Conservation (phyloP, 75 land plant genomes). For the Sequoiadendron giganteum region DNA sequence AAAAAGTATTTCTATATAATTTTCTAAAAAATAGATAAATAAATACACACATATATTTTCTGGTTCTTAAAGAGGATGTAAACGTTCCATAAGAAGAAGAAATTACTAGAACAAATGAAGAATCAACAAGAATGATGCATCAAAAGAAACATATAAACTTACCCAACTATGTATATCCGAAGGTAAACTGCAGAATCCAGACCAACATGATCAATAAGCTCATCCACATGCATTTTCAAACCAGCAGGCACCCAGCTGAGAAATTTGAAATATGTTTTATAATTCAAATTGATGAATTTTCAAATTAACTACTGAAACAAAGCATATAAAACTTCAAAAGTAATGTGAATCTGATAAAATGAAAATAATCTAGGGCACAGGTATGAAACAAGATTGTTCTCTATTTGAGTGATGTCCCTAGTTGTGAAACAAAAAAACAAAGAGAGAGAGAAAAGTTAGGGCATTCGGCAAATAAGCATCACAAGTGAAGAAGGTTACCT, state of each 20-base stretch:
- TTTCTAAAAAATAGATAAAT: not conserved
- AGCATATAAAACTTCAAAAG: no score
- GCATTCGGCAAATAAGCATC: no score
- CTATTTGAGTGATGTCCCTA: no score
- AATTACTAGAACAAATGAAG: not conserved
- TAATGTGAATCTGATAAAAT: no score
- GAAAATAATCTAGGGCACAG: no score
- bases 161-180: constrained; percentile 51
- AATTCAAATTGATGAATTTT: constrained; percentile 62
- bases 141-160: constrained; percentile 1
- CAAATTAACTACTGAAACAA: constrained; percentile 1
- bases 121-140: not conserved
- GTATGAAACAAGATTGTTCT: no score
- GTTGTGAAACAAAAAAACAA: no score
- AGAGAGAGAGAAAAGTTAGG: no score
- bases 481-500: no score
- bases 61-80: not conserved
- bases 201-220: constrained; percentile 55
- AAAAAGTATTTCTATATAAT: not conserved
- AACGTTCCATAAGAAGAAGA: not conserved
- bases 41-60: not conserved
- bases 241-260: constrained; percentile 48
- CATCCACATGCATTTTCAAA: constrained; percentile 45
- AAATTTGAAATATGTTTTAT: constrained; percentile 35
- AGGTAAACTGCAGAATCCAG: constrained; percentile 53